Evolutionary conservation across 257 asterid genomes (phyloP).

Genomic region (Penstemon davidsonii): DNA sequence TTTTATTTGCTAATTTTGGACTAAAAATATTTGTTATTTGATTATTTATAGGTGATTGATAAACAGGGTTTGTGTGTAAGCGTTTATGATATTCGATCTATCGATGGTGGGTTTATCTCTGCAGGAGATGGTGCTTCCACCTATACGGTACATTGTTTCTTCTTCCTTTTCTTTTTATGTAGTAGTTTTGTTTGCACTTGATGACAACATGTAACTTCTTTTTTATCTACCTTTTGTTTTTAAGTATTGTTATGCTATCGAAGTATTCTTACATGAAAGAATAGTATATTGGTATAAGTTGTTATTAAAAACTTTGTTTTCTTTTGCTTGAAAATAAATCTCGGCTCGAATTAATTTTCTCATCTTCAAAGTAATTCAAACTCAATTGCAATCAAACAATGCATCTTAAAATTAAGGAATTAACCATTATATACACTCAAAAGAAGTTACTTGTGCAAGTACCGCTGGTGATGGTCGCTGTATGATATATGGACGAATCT

Average conservation of each 20-base stretch:
- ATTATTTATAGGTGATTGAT: conserved; percentile 54
- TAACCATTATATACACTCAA: neutral
- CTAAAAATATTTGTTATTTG: neutral
- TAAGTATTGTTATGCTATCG: no score
- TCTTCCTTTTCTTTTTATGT: neutral
- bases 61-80: conserved; percentile 70
- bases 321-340: no score
- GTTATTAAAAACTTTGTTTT: no score
- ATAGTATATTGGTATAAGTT: no score
- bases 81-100: conserved; percentile 68
- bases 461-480: no score
- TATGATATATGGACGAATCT: neutral
- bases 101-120: conserved; percentile 73
- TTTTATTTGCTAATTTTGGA: neutral
- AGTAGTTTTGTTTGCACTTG: neutral
- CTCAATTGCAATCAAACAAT: no score
- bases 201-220: neutral
- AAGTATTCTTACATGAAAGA: no score
- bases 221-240: no score
- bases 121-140: conserved; percentile 88
- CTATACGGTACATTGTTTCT: conserved; percentile 56
- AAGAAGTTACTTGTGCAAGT: neutral
- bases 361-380: no score
- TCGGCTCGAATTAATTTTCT: no score
- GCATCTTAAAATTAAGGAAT: no score